Conservation (phyloP, 2,329 filamentous ascomycete genomes). For the Colletotrichum graminicola region DNA sequence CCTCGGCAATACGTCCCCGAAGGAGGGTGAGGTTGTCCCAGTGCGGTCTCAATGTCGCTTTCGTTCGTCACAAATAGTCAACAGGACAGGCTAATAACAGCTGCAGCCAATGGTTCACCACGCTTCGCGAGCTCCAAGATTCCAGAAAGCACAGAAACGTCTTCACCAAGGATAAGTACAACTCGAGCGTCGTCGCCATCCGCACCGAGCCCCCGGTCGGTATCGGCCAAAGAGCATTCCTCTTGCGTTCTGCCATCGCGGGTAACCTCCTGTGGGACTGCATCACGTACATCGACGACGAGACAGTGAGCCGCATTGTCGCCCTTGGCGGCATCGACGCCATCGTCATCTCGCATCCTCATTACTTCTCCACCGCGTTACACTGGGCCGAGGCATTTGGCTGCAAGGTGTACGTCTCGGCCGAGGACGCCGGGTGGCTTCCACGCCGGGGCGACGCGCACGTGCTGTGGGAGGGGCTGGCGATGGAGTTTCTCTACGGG, state of each 20-base stretch:
- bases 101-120: slow-evolving; percentile 74
- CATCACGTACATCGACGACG: slow-evolving; percentile 75
- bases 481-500: slow-evolving; percentile 56
- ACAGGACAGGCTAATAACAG: too few relatives aligned
- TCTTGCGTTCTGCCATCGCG: slow-evolving; percentile 71
- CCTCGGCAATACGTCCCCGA: slow-evolving; percentile 76
- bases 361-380: slow-evolving; percentile 83
- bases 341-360: slow-evolving; percentile 84
- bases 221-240: slow-evolving; percentile 80
- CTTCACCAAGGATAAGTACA: slow-evolving; percentile 60
- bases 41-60: not conserved
- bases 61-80: not conserved
- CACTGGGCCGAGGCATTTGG: slow-evolving; percentile 78
- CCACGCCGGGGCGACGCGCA: slow-evolving; percentile 59
- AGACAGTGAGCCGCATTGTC: slow-evolving; percentile 70
- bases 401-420: slow-evolving; percentile 77
- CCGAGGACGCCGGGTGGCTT: slow-evolving; percentile 76
- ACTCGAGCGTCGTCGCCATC: slow-evolving; percentile 61
- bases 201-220: slow-evolving; percentile 70
- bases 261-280: slow-evolving; percentile 86
- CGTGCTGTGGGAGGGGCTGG: slow-evolving; percentile 60
- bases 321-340: slow-evolving; percentile 74
- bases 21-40: slow-evolving; percentile 22
- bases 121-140: slow-evolving; percentile 60
- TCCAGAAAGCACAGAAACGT: slow-evolving; percentile 62